Base-by-base conservation (phyloP, 176 grass and related monocot species). In the Oryza rufipogon region DNA sequence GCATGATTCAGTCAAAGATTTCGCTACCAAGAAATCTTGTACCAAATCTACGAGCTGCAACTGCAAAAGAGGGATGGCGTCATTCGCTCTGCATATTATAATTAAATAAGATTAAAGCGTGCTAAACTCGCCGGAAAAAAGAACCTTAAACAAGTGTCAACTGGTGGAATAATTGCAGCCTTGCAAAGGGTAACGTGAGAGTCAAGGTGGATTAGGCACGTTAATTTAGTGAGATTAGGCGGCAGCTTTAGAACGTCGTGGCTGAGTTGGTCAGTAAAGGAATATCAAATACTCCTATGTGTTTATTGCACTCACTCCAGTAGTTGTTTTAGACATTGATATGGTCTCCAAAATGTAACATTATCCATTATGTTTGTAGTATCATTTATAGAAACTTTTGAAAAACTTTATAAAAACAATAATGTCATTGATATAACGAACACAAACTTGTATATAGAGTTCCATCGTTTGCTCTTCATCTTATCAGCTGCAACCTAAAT, bases 1-100 rank as follows among this genome's bases (percentile, higher is more conserved):
- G 44, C 20, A 7, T 74, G 81, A 85, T 85, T 9, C 34, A 58
- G 87, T 85, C 87, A 89, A 89, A 84, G 87, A 69, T 75, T 16
- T 68, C 6, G 11, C 3, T 41, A 1, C 60, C 34, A 12, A 3
- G 28, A 36, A 19, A 9, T 64, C 49, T 75, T 82, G 23, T 11
- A 20, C 58, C 44, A 81, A 87, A 71, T 76, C 71, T 56, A 76
- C 41, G 39, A 48, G 42, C 71, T 23, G 58, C 38, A 39, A 39
- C 70, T 23, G 58, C 58, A 63, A 63, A 6, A 38, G 36, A 6
- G 5, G 5, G 36, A 38, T 38, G 36, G 36, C 36, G 36, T 38
- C 36, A 38, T 38, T 38, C 36, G 36, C 28, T 17, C 58, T 22
- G 1, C 10, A 4, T n/a, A 61, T 42, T 41, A 41, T n/a, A 20